Base-by-base conservation (phyloP, 306 rosid genomes). In the Corylus americana region DNA sequence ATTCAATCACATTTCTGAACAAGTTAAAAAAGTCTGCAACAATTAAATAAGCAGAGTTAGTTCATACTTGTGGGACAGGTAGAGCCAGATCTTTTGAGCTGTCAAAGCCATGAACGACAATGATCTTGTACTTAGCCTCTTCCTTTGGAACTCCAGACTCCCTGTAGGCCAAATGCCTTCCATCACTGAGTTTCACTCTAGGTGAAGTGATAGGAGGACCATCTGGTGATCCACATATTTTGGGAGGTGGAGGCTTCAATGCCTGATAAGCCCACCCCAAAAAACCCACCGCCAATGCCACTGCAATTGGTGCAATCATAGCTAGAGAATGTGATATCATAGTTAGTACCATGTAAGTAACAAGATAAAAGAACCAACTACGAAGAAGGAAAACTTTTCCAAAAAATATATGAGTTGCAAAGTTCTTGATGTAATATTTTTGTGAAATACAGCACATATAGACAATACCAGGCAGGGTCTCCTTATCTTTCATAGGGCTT, bases 161-260 rank as follows among this genome's bases (percentile, higher is more conserved):
- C 35, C 87, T 35, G 85, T 94, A 92, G 70, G 98, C 93, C 89
- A 94, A 89, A 83, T 89, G 85, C 75, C 97, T 88, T 1, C 97
- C 94, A 80, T 89, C 93, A 39, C 82, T 72, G 82, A 92, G 97
- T 67, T 81, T 91, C 55, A 91, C 89, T 77, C 93, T 87, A 5
- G 92, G 84, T 25, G 97, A 91, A 77, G 92, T 83, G 17, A 91
- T 69, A 25, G 77, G 80, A 78, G 98, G 97, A 57, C 94, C 97
- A 37, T 73, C 81, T 0, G 79, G 74, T 13, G 94, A 84, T 53
- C 97, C 97, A 35, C 97, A 89, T 67, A 76, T 71, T 85, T 81
- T 89, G 1, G 96, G 91, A 63, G 85, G 86, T 2, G 96, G 91
- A 5, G 96, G 93, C 85, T 79, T 88, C 70, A 87, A 58, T 25